phyloP scores from a whole-genome alignment of 495 filamentous ascomycete species.

The Hyaloscypha variabilis region DNA sequence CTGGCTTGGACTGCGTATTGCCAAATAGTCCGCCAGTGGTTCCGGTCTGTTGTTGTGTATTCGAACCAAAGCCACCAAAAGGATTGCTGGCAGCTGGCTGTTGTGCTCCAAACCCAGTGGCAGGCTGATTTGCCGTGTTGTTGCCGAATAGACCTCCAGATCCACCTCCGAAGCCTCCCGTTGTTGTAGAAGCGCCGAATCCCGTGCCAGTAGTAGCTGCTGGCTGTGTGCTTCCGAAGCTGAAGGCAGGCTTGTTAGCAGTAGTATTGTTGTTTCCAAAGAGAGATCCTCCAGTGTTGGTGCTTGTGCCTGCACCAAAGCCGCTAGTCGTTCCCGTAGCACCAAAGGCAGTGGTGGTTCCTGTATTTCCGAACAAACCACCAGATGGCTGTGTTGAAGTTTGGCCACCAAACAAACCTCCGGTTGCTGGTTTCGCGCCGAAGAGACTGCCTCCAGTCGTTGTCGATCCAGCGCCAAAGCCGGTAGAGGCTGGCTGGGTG shows the following conservation, averaged over 20 bases:
- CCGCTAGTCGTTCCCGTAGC: conserved; percentile 29
- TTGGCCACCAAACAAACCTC: conserved; percentile 34
- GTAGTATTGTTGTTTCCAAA: conserved; percentile 34
- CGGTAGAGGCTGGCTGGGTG: too few species aligned
- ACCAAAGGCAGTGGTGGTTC: conserved; percentile 32
- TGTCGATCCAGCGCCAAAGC: conserved; percentile 43
- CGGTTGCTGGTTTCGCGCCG: conserved; percentile 45
- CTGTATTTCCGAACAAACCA: conserved; percentile 38
- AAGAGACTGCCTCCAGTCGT: conserved; percentile 54
- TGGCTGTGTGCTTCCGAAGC: conserved; percentile 38
- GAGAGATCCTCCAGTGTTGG: conserved; percentile 32
- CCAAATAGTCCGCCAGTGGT: conserved; percentile 43
- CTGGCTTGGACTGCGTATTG: conserved; percentile 47
- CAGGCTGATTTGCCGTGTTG: conserved; percentile 36
- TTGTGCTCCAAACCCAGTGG: conserved; percentile 30
- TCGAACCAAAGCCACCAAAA: conserved; percentile 32
- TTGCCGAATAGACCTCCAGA: conserved; percentile 45
- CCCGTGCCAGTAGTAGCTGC: conserved; percentile 40
- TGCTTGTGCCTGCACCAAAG: conserved; percentile 35
- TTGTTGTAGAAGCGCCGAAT: conserved; percentile 40
- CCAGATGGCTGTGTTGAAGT: conserved; percentile 26
- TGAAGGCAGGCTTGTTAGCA: conserved; percentile 34
- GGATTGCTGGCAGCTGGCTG: conserved; percentile 36
- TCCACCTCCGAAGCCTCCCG: conserved; percentile 39
- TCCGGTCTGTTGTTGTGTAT: conserved; percentile 36